Evolutionary conservation across 768 basidiomycete species (phyloP).

Genomic region (Holtermannia corniformis): DNA sequence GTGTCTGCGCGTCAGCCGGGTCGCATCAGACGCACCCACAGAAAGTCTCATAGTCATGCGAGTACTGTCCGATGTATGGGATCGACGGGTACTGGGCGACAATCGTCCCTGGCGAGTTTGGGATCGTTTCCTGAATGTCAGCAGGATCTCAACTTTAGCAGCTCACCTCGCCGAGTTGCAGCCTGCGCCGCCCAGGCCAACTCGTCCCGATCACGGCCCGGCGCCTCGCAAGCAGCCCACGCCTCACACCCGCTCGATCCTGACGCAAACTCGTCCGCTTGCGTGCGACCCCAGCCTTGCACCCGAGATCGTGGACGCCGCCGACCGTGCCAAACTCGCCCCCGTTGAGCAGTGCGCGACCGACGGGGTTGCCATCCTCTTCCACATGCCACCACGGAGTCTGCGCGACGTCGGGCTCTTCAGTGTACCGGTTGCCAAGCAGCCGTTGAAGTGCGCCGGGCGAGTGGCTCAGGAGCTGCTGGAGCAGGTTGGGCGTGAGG

Average conservation of each 20-base stretch:
- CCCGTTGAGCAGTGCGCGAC: neutral
- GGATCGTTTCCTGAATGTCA: slow-evolving; percentile 15
- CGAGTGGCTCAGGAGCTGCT: neutral
- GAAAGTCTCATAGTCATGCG: slow-evolving; percentile 33
- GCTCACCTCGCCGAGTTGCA: slow-evolving; percentile 5
- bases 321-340: neutral
- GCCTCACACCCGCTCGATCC: neutral
- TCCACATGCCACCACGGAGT: neutral
- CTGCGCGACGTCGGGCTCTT: neutral
- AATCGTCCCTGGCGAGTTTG: slow-evolving; percentile 33
- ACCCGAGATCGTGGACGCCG: neutral
- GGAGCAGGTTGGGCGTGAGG: neutral
- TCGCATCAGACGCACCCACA: slow-evolving; percentile 17
- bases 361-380: neutral
- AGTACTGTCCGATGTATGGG: slow-evolving; percentile 40
- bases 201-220: neutral
- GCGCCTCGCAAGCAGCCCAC: neutral
- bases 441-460: neutral
- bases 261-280: neutral
- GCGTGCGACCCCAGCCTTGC: neutral
- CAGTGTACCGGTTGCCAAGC: neutral
- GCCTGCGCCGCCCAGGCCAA: slow-evolving; percentile 2
- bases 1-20: slow-evolving; percentile 45
- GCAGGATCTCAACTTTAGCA: neutral
- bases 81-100: slow-evolving; percentile 35